Conservation (phyloP, 495 filamentous ascomycete genomes). For the Talaromyces thailandensis region DNA sequence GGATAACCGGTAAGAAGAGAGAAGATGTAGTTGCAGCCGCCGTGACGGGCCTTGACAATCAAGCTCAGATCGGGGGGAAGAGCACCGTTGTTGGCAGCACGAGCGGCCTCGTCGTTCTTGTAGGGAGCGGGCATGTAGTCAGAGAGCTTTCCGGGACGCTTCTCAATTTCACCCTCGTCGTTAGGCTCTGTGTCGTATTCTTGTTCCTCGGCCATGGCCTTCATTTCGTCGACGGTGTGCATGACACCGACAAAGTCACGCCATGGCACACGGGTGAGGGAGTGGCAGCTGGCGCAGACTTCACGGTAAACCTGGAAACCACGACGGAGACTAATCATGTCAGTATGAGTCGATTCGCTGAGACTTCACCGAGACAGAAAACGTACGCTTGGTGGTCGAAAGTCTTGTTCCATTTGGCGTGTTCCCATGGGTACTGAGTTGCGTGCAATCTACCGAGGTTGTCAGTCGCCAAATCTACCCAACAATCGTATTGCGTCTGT, state of each 20-base stretch:
- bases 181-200: constrained; percentile 99
- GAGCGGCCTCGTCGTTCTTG: constrained; percentile 97
- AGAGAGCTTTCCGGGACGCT: constrained; percentile 95
- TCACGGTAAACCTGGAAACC: constrained; percentile 99
- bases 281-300: constrained; percentile 97
- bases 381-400: constrained; percentile 95
- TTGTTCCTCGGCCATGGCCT: constrained; percentile 91
- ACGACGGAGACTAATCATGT: constrained; percentile 70
- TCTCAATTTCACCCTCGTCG: constrained; percentile 93
- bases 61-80: constrained; percentile 95
- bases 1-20: constrained; percentile 95
- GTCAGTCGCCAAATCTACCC: background rate
- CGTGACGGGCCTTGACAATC: constrained; percentile 96
- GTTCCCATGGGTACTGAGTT: constrained; percentile 91
- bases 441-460: constrained; percentile 65
- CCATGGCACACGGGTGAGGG: constrained; percentile 88
- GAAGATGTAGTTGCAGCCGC: constrained; percentile 98
- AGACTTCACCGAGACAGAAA: background rate
- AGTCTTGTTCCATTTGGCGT: constrained; percentile 80
- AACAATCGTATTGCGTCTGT: background rate
- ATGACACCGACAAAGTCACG: constrained; percentile 82
- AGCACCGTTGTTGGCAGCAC: constrained; percentile 96
- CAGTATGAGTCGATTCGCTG: constrained; percentile 24
- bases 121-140: constrained; percentile 94
- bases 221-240: constrained; percentile 95